These are phyloP conservation scores for Aspergillus quadrilineatus DNA, from an alignment of 2,329 filamentous ascomycete genomes.

Conservation along the genomic window DNA sequence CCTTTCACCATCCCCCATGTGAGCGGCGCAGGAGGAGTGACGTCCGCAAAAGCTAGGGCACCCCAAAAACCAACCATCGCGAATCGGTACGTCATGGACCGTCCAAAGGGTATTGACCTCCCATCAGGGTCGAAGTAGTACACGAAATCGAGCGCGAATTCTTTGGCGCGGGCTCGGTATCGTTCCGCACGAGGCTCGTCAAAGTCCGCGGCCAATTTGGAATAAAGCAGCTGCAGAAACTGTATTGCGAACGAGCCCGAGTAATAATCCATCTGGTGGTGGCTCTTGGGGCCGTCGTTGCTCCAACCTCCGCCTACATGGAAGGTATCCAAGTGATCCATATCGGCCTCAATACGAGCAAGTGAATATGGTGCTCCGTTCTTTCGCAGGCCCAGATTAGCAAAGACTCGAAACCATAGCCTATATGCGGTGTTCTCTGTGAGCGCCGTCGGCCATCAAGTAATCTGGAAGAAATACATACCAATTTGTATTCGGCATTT, in stretches of 20 bases:
- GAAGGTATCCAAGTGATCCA: constrained; percentile 75
- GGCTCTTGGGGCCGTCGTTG: constrained; percentile 74
- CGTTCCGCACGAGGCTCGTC: constrained; percentile 66
- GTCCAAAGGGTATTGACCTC: constrained; percentile 71
- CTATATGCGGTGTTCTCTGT: constrained; percentile 30
- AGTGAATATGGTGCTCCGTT: constrained; percentile 71
- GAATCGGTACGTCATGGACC: constrained; percentile 78
- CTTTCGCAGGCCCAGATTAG: constrained; percentile 73
- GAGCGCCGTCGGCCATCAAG: background rate
- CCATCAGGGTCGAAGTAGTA: constrained; percentile 75
- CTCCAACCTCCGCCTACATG: constrained; percentile 81
- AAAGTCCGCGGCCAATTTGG: constrained; percentile 64
- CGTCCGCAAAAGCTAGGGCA: constrained; percentile 70
- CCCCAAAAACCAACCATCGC: constrained; percentile 85
- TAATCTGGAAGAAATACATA: constrained; percentile 25
- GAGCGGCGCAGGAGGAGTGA: constrained; percentile 68
- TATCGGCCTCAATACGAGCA: constrained; percentile 68
- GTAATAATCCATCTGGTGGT: constrained; percentile 85
- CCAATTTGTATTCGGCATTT: constrained; percentile 67
- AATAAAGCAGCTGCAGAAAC: constrained; percentile 73
- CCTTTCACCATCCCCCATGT: constrained; percentile 80
- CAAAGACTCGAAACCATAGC: constrained; percentile 84
- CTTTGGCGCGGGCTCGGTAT: constrained; percentile 66
- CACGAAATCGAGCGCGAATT: constrained; percentile 68
- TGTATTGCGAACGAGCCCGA: constrained; percentile 81